These are phyloP conservation scores for Vitis hybrid DNA, from an alignment of 177 flowering plant genomes.

Conservation along the genomic window DNA sequence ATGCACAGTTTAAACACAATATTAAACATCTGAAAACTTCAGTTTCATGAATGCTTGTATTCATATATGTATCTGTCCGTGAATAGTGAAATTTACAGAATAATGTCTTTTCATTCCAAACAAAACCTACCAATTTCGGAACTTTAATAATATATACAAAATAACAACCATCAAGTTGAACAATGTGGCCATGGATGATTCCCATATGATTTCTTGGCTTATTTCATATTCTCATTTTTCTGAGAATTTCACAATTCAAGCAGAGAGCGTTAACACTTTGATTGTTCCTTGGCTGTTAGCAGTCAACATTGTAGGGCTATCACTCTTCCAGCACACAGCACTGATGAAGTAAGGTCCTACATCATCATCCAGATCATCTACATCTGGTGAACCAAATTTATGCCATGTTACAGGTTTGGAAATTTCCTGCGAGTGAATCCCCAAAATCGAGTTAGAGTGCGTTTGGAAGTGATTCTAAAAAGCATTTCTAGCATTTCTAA, in stretches of 20 bases:
- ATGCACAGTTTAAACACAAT: too few relatives aligned
- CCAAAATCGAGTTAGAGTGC: background rate
- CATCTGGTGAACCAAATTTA: conserved; percentile 50
- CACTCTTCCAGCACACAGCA: conserved; percentile 74
- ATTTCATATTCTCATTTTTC: background rate
- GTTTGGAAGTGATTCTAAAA: too few relatives aligned
- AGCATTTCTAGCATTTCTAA: too few relatives aligned
- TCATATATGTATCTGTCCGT: too few relatives aligned
- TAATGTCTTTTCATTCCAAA: too few relatives aligned
- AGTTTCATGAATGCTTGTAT: too few relatives aligned
- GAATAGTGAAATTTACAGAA: too few relatives aligned
- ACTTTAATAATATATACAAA: too few relatives aligned
- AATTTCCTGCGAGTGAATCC: conserved; percentile 37
- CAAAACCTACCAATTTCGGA: too few relatives aligned
- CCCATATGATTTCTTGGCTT: background rate
- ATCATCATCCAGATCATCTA: conserved; percentile 52
- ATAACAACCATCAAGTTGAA: too few relatives aligned
- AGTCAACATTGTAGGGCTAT: conserved; percentile 56
- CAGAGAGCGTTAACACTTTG: conserved; percentile 58
- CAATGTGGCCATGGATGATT: background rate
- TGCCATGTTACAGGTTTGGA: conserved; percentile 60
- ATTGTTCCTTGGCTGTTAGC: conserved; percentile 73
- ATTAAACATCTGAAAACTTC: too few relatives aligned
- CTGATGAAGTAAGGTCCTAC: conserved; percentile 64
- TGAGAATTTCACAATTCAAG: conserved; percentile 16